Conservation (phyloP, 768 basidiomycete species). For the Macrolepiota dolichaula region DNA sequence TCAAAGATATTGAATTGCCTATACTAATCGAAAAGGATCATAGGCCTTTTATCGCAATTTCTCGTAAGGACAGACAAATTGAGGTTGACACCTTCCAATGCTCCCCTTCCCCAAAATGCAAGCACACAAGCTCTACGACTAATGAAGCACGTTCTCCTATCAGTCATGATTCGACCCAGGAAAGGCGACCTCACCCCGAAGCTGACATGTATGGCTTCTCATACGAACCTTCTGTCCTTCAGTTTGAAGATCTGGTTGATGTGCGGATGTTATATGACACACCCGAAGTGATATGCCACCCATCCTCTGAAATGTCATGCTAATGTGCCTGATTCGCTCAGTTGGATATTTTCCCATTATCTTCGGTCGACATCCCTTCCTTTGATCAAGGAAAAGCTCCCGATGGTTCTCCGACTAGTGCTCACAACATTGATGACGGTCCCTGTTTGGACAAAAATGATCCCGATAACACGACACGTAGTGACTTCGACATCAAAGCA, state of each 20-base stretch:
- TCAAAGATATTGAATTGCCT: neutral
- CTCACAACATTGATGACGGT: neutral
- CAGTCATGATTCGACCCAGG: no score
- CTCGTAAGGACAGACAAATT: neutral
- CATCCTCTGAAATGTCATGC: neutral
- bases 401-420: neutral
- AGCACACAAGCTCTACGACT: neutral
- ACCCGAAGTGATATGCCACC: neutral
- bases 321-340: neutral
- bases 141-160: neutral
- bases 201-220: neutral
- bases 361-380: neutral
- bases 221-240: slow-evolving; percentile 6
- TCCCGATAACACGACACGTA: neutral
- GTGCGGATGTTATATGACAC: neutral
- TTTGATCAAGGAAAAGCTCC: neutral
- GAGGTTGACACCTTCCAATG: neutral
- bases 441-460: neutral
- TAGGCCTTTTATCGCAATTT: neutral
- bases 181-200: neutral
- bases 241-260: neutral
- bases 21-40: neutral
- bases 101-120: neutral
- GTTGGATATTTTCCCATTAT: neutral
- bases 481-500: neutral